Percentiles rank a stretch among this genome's conserved stretches.
Conservation (phyloP, 805 yeast genomes). For the Cyberlindnera mississippiensis region DNA sequence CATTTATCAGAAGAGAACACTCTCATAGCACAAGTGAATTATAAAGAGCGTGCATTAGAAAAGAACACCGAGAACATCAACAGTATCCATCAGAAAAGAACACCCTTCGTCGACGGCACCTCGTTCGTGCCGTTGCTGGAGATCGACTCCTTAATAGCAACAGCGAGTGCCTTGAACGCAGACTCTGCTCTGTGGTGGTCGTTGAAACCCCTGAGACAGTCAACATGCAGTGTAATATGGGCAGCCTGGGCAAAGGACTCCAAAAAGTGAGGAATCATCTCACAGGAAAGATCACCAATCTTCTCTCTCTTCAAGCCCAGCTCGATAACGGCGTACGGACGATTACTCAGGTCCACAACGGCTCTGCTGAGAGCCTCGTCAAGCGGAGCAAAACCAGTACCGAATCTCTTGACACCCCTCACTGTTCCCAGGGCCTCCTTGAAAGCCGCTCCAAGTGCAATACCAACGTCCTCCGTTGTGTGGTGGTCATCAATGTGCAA, state of each 20-base stretch:
- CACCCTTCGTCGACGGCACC: conserved; percentile 96
- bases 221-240: conserved; percentile 88
- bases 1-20: no score
- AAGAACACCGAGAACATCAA: not conserved
- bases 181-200: conserved; percentile 96
- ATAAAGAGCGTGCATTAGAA: no score
- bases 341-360: conserved; percentile 90
- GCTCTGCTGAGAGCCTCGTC: conserved; percentile 96
- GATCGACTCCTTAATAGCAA: conserved; percentile 85
- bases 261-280: conserved; percentile 97
- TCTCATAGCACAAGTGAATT: no score
- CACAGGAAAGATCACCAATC: conserved; percentile 87
- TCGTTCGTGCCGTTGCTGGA: conserved; percentile 82
- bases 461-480: conserved; percentile 92
- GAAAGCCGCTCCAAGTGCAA: conserved; percentile 87
- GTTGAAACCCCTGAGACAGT: conserved; percentile 87
- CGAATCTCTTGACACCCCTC: conserved; percentile 89
- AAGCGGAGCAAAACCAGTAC: conserved; percentile 89
- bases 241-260: conserved; percentile 95
- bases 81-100: conserved; percentile 47
- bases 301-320: conserved; percentile 89
- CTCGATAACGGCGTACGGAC: conserved; percentile 90
- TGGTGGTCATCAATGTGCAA: conserved; percentile 97
- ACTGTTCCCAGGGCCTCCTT: conserved; percentile 86
- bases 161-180: conserved; percentile 94